Percentiles rank a stretch among this genome's conserved stretches.
These are phyloP conservation scores for Stagonosporopsis vannaccii DNA, from an alignment of 2,329 filamentous ascomycete species.

Conservation along the genomic window DNA sequence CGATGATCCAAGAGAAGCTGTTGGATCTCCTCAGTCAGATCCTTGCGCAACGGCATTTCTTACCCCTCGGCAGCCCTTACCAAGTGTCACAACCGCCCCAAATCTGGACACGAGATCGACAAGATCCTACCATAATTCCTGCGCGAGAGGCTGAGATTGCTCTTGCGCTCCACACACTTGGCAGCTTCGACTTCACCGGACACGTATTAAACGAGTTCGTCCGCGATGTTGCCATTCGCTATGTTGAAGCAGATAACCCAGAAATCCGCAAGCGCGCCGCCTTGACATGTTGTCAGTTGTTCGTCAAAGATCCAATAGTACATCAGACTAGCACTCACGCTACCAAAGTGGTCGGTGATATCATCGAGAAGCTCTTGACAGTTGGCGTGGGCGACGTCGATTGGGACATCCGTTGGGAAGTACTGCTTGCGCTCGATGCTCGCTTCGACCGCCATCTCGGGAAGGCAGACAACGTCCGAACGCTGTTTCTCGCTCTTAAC, in stretches of 20 bases:
- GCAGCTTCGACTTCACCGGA: conserved; percentile 92
- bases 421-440: conserved; percentile 86
- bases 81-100: conserved; percentile 83
- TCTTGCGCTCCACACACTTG: conserved; percentile 89
- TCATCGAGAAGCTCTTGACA: conserved; percentile 94
- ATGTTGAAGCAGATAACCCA: conserved; percentile 93
- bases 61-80: conserved; percentile 88
- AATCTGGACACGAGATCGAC: conserved; percentile 84
- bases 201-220: conserved; percentile 98
- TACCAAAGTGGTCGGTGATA: conserved; percentile 95
- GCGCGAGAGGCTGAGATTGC: conserved; percentile 86
- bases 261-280: conserved; percentile 94
- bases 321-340: conserved; percentile 98
- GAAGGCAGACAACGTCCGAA: conserved; percentile 96
- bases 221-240: conserved; percentile 95
- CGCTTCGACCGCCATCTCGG: conserved; percentile 97
- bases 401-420: conserved; percentile 84
- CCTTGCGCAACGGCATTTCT: conserved; percentile 89
- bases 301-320: conserved; percentile 95
- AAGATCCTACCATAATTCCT: conserved; percentile 83
- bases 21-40: conserved; percentile 95
- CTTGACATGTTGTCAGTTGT: conserved; percentile 96
- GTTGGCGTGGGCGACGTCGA: conserved; percentile 92
- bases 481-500: conserved; percentile 92
- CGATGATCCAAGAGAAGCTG: conserved; percentile 90